A percentile compares a stretch with the other conserved stretches of the same genome.
Evolutionary conservation across 176 grass and related monocot species (phyloP).

Genomic region (Echinochloa phyllopogon): DNA sequence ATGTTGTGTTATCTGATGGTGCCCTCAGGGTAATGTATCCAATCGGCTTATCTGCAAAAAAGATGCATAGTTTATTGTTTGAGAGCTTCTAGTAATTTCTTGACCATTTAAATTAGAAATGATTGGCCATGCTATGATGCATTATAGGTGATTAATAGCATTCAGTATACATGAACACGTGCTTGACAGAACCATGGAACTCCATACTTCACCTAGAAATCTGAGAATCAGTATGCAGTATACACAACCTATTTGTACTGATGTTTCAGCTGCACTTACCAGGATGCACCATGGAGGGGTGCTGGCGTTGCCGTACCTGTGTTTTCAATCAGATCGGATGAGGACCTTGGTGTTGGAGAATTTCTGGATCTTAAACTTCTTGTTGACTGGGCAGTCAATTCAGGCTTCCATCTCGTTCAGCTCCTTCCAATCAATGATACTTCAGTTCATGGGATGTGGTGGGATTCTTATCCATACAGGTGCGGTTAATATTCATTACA

Average conservation of each 20-base stretch:
- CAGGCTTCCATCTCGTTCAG: conserved; percentile 97
- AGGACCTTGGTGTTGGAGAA: conserved; percentile 98
- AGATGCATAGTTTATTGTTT: conserved; percentile 25
- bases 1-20: conserved; percentile 79
- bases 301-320: conserved; percentile 94
- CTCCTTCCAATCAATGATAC: conserved; percentile 96
- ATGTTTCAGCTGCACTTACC: conserved; percentile 52
- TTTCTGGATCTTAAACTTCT: conserved; percentile 96
- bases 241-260: not conserved
- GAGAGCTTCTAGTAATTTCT: not conserved
- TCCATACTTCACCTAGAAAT: conserved; percentile 32
- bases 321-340: conserved; percentile 84
- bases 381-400: conserved; percentile 94
- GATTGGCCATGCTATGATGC: not conserved
- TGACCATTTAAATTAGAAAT: conserved; percentile 5
- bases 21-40: conserved; percentile 72
- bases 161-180: conserved; percentile 24
- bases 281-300: conserved; percentile 92
- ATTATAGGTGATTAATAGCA: conserved; percentile 32
- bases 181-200: conserved; percentile 11
- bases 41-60: conserved; percentile 22
- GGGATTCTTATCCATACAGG: conserved; percentile 99
- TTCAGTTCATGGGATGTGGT: conserved; percentile 96
- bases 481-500: conserved; percentile 41
- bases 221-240: conserved; percentile 24